Evolutionary conservation across 441 rosid species (phyloP).

Genomic region (Gossypium armourianum): DNA sequence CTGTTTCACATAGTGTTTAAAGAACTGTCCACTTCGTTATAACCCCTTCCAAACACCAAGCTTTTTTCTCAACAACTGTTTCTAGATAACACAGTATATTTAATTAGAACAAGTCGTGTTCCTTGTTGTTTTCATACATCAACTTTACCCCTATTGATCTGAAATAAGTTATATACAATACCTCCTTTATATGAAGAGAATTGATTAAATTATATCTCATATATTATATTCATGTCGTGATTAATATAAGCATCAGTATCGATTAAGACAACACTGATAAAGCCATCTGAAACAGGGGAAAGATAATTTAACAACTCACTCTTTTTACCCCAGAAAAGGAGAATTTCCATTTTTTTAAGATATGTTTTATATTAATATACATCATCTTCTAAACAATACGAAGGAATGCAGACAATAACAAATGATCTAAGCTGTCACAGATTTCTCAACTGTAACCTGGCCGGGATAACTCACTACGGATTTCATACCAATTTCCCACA

Average conservation of each 20-base stretch:
- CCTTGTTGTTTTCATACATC: constrained; percentile 8
- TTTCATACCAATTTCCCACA: constrained; percentile 55
- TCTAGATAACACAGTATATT: neutral
- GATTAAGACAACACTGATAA: constrained; percentile 23
- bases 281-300: neutral
- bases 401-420: constrained; percentile 18
- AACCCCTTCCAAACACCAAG: too few relatives aligned
- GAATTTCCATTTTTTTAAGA: neutral
- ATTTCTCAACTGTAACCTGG: constrained; percentile 56
- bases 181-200: constrained; percentile 11
- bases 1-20: too few relatives aligned
- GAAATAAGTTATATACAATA: neutral
- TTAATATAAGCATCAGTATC: constrained; percentile 4
- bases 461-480: constrained; percentile 50
- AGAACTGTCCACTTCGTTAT: too few relatives aligned
- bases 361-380: constrained; percentile 17
- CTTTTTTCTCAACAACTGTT: too few relatives aligned
- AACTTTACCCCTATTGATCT: constrained; percentile 5
- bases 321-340: neutral
- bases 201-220: neutral
- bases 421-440: constrained; percentile 60
- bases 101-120: neutral
- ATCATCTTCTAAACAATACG: constrained; percentile 23
- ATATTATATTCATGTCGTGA: constrained; percentile 1
- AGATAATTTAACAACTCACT: neutral